Evolutionary conservation across 2,329 filamentous ascomycete genomes (phyloP).

Genomic region (Xylariaceae sp.): DNA sequence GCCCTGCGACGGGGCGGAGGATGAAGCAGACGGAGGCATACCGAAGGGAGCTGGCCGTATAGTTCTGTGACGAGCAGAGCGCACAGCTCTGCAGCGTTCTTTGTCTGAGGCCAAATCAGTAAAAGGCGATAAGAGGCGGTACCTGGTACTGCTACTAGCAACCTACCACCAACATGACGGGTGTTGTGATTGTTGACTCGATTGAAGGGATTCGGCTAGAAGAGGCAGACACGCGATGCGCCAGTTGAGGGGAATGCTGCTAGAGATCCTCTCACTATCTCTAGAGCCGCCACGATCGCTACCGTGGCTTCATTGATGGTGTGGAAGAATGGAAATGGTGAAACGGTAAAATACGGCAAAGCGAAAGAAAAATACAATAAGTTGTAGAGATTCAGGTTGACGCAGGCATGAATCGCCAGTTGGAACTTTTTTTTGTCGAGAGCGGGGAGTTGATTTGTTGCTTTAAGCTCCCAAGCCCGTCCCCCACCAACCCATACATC

Average conservation of each 20-base stretch:
- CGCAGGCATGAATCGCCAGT: neutral
- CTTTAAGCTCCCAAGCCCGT: conserved; percentile 10
- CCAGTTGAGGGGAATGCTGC: conserved; percentile 43
- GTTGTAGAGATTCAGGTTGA: conserved; percentile 11
- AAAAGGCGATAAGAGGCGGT: no score
- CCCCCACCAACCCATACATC: conserved; percentile 15
- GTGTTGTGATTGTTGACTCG: conserved; percentile 5
- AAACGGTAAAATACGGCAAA: neutral
- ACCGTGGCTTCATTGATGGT: conserved; percentile 56
- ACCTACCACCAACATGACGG: conserved; percentile 32
- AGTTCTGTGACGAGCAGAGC: conserved; percentile 81
- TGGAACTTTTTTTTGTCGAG: conserved; percentile 22
- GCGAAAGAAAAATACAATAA: neutral
- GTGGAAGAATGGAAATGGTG: conserved; percentile 5
- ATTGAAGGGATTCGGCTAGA: no score
- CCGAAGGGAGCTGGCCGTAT: conserved; percentile 86
- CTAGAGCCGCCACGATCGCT: conserved; percentile 69
- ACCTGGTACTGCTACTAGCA: conserved; percentile 1
- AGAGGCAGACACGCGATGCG: conserved; percentile 14
- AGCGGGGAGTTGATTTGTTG: conserved; percentile 21
- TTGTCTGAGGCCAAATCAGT: no score
- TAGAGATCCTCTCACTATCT: conserved; percentile 74
- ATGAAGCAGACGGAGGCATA: conserved; percentile 44
- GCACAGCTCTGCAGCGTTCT: conserved; percentile 82
- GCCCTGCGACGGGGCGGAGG: no score